phyloP scores from a whole-genome alignment of 345 rosid genomes.

The Balakata baccata region DNA sequence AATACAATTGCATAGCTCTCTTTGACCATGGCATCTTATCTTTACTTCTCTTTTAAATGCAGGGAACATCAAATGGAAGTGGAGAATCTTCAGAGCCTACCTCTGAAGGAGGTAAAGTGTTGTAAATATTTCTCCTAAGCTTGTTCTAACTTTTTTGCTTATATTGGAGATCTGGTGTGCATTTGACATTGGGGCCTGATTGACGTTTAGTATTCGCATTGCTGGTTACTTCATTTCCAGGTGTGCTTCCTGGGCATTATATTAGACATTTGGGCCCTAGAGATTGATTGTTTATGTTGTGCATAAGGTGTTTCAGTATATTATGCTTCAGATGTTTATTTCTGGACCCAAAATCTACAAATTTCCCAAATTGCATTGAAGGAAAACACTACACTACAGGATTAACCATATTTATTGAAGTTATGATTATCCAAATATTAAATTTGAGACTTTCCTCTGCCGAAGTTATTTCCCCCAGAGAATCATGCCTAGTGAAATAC shows the following conservation, averaged over 20 bases:
- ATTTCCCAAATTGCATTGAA: not conserved
- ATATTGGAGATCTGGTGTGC: not conserved
- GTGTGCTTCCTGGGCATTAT: not conserved
- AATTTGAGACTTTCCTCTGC: not conserved
- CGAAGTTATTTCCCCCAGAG: not conserved
- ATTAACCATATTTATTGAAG: not conserved
- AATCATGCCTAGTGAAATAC: not conserved
- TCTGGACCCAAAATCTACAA: not conserved
- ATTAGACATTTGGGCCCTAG: not conserved
- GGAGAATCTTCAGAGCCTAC: conserved; percentile 57
- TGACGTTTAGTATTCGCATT: not conserved
- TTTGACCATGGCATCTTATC: not conserved
- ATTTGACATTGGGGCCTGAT: no score
- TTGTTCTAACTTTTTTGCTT: not conserved
- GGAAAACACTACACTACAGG: not conserved
- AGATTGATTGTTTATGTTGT: not conserved
- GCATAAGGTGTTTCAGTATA: not conserved
- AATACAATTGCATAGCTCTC: not conserved
- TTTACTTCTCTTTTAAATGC: conserved; percentile 15
- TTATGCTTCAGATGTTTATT: not conserved
- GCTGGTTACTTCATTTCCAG: not conserved
- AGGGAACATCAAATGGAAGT: conserved; percentile 65
- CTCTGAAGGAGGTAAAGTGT: conserved; percentile 54
- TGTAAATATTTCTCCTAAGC: not conserved
- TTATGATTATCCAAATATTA: not conserved